Percentiles rank a stretch among this genome's conserved stretches.
Evolutionary conservation across 1,139 yeast species (phyloP).

Genomic region (Hansenula anomala): DNA sequence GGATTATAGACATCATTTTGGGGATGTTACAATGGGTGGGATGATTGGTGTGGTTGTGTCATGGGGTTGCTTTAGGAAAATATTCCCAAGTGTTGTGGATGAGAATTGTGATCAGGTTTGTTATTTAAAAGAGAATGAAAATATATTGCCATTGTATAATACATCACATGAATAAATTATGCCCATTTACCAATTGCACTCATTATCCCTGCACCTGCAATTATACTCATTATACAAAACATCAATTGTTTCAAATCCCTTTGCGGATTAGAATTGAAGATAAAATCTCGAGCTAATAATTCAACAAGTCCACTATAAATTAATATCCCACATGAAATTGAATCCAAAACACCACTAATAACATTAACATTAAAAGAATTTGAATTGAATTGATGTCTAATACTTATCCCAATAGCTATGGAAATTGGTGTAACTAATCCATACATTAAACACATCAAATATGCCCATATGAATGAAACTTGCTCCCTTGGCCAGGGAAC

Average conservation of each 20-base stretch:
- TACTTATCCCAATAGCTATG: constrained; percentile 74
- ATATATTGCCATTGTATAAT: constrained; percentile 2
- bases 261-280: constrained; percentile 51
- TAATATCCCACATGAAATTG: constrained; percentile 73
- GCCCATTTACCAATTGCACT: constrained; percentile 78
- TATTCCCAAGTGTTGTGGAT: constrained; percentile 24
- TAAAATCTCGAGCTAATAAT: constrained; percentile 74
- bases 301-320: constrained; percentile 75
- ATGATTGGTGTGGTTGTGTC: constrained; percentile 46
- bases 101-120: constrained; percentile 11
- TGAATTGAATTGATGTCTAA: constrained; percentile 55
- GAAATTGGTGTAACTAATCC: constrained; percentile 71
- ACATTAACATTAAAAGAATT: constrained; percentile 55
- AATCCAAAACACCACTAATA: constrained; percentile 66
- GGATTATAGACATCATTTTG: constrained; percentile 75
- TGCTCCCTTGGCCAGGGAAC: constrained; percentile 59
- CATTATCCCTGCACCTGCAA: constrained; percentile 68
- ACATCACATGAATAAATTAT: neutral
- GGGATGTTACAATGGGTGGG: constrained; percentile 60
- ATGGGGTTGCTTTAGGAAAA: constrained; percentile 40
- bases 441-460: constrained; percentile 49
- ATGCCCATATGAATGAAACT: constrained; percentile 42
- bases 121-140: constrained; percentile 9
- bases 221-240: constrained; percentile 14
- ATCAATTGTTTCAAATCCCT: constrained; percentile 27